Conservation (phyloP, 495 filamentous ascomycete species). For the Aspergillus sclerotioniger region DNA sequence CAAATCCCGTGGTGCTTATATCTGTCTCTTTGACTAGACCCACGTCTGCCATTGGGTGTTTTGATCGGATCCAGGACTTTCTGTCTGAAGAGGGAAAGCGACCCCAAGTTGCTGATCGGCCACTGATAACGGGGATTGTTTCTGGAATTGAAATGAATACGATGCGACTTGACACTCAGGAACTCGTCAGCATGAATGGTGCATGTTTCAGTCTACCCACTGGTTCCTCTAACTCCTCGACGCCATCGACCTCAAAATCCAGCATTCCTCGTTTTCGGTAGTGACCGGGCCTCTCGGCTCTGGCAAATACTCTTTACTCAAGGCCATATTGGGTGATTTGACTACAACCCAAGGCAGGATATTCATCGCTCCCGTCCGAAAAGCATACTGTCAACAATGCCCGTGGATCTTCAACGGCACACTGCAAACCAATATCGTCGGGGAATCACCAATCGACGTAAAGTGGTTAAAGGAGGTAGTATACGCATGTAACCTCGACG, state of each 20-base stretch:
- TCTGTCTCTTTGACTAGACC: too few relatives aligned
- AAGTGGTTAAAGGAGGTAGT: not conserved
- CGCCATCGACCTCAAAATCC: not conserved
- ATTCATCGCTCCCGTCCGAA: not conserved
- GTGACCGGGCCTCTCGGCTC: not conserved
- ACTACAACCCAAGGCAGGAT: not conserved
- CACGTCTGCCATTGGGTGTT: too few relatives aligned
- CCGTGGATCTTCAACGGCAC: not conserved
- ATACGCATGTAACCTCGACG: not conserved
- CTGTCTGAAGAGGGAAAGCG: too few relatives aligned
- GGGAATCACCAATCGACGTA: not conserved
- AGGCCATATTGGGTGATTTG: not conserved
- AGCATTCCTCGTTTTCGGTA: not conserved
- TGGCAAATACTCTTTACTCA: not conserved
- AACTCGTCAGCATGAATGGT: too few relatives aligned
- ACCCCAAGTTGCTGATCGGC: too few relatives aligned
- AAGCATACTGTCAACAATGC: not conserved
- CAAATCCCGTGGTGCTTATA: too few relatives aligned
- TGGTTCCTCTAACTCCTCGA: too few relatives aligned
- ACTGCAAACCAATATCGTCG: not conserved
- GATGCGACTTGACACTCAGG: too few relatives aligned
- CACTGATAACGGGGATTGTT: too few relatives aligned
- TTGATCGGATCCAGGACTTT: too few relatives aligned
- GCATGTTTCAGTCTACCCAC: too few relatives aligned
- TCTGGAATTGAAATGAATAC: too few relatives aligned